Base-by-base conservation (phyloP, 2,329 filamentous ascomycete genomes). In the Tolypocladium ovalisporum region DNA sequence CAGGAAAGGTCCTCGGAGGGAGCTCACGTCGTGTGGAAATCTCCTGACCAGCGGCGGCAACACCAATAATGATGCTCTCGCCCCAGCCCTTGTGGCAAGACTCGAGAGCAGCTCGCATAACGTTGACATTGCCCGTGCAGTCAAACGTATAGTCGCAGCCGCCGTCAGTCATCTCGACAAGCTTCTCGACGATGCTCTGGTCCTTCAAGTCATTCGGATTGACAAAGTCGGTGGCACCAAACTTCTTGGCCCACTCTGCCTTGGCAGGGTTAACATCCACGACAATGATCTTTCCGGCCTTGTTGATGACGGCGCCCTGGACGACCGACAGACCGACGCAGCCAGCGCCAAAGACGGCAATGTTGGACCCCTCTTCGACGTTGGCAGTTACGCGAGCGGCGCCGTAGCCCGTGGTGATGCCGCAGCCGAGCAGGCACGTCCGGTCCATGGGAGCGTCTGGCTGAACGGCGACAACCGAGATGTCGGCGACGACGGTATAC, bases 11-110 rank as follows among this genome's bases (percentile, higher is more conserved):
- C 15, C 1, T 52, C 8, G 27, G 36, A 37, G 42, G 12, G 39
- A 52, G 85, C 90, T 81, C 80, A 96, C 90, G 92, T 73, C 93
- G 83, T 56, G 93, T 97, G 63, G 87, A 81, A 65, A 97, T 97
- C 78, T 97, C 93, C 77, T 97, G 92, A 55, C 93, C 93, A 59
- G 93, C 93, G 65, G 93, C 93, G 60, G 93, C 93, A 62, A 99
- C 94, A 74, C 94, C 94, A 68, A 99, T 99, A 73, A 99, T 85
- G 74, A 99, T 96, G 71, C 89, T 95, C 81, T 97, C 85, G 68
- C 94, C 94, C 94, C 94, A 99, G 54, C 94, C 94, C 84, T 99
- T 99, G 81, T 99, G 94, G 80, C 92, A 97, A 54, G 94, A 92
- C 79, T 99, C 93, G 60, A 99, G 85, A 44, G 94, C 94, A 56